Base-by-base conservation (phyloP, 371 early-diverging fungal species). In the Mucor saturninus region DNA sequence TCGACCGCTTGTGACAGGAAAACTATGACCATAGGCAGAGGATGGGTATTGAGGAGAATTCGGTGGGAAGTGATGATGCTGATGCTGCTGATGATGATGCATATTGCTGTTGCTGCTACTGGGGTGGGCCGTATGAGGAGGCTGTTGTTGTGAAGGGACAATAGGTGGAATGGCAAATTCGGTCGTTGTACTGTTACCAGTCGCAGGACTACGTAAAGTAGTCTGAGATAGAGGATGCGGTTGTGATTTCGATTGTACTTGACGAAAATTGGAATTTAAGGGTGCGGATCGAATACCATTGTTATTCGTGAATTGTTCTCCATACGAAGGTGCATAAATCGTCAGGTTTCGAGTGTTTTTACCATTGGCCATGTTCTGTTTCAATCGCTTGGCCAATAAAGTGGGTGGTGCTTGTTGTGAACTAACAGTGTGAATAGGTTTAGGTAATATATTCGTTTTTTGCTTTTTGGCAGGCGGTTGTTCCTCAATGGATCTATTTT, bases 251-350 rank as follows among this genome's bases (percentile, higher is more conserved):
- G 8, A n/a, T 58, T 52, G 57, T 37, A 52, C 46, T 57, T 58
- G 62, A 21, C 69, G 68, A 39, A 77, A 77, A n/a, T 76, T 71
- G 10, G 86, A 80, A 56, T 84, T 74, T n/a, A 86, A 61, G 7
- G 86, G 86, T 28, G 86, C 86, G 29, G 86, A 86, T 40, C 79
- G 79, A 30, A 86, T 77, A 11, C 80, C 74, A 14, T 77, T 21
- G 21, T 21, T 21, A 21, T 21, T 68, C 5, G 77, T 40, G 21
- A 59, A 63, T 51, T 80, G 82, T 30, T 83, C 84, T 31, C 71
- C 73, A 51, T 86, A 86, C 10, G 86, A 81, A 2, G 86, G 84
- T 9, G 86, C 76, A 73, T 74, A 84, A 40, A 86, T 86, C 7
- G 86, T 86, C 43, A 86, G 53, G 15, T 83, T 76, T 59, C 82